Conservation (phyloP, 2,329 filamentous ascomycete genomes). For the Gremmenia infestans region DNA sequence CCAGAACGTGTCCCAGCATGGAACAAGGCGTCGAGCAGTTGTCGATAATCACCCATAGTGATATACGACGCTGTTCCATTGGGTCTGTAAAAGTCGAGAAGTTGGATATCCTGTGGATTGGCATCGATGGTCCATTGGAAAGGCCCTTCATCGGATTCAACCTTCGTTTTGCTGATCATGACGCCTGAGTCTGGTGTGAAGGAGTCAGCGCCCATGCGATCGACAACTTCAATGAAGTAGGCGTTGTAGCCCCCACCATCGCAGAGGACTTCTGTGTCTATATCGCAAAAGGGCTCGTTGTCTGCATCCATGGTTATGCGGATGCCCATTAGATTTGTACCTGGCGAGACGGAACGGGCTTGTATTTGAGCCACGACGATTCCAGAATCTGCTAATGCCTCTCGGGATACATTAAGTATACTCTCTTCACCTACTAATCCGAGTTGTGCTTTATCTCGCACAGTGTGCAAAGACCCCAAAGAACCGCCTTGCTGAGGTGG, state of each 20-base stretch:
- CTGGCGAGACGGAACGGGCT: slow-evolving; percentile 9
- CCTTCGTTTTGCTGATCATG: slow-evolving; percentile 13
- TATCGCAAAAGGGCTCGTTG: slow-evolving; percentile 4
- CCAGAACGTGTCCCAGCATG: slow-evolving; percentile 13
- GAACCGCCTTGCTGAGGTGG: slow-evolving; percentile 11
- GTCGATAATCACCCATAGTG: slow-evolving; percentile 10
- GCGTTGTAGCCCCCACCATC: slow-evolving; percentile 12
- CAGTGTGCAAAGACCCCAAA: slow-evolving; percentile 12
- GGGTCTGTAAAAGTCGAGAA: slow-evolving; percentile 13
- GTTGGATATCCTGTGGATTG: slow-evolving; percentile 13
- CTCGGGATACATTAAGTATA: slow-evolving; percentile 9
- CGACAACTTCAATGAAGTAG: slow-evolving; percentile 12
- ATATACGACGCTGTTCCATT: slow-evolving; percentile 10
- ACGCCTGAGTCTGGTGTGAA: slow-evolving; percentile 13
- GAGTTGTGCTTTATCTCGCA: slow-evolving; percentile 13
- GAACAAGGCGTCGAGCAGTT: slow-evolving; percentile 13
- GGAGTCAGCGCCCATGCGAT: slow-evolving; percentile 13
- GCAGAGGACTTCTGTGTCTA: slow-evolving; percentile 8
- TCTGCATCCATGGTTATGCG: slow-evolving; percentile 6
- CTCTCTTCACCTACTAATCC: slow-evolving; percentile 8
- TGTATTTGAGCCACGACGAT: slow-evolving; percentile 6
- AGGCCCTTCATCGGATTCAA: background rate
- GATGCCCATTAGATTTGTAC: slow-evolving; percentile 9
- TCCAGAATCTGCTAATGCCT: slow-evolving; percentile 8
- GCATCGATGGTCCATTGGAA: slow-evolving; percentile 16